Conservation (phyloP, 805 yeast species). For the Yarrowia osloensis region DNA sequence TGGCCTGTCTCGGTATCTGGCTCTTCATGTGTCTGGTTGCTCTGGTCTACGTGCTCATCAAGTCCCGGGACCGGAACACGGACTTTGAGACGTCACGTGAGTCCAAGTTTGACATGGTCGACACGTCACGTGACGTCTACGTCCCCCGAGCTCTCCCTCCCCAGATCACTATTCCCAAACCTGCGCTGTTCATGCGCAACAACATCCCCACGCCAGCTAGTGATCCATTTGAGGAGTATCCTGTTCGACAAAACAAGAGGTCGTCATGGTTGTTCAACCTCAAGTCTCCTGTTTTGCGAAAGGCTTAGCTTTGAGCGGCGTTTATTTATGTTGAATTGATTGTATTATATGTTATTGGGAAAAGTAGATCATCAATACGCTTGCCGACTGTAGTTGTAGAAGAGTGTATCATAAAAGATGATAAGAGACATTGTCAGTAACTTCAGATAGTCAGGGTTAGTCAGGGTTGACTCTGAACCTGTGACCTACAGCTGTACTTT, state of each 20-base stretch:
- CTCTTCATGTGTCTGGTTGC: constrained; percentile 1
- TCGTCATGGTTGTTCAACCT: constrained; percentile 19
- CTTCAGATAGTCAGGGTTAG: no score
- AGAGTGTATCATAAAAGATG: no score
- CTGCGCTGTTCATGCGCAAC: constrained; percentile 11
- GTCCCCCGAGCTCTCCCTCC: not conserved
- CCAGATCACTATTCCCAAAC: not conserved
- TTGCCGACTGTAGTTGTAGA: no score
- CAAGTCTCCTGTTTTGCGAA: not conserved
- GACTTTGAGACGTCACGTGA: not conserved
- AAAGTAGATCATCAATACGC: no score
- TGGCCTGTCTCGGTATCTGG: not conserved
- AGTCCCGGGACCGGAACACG: not conserved
- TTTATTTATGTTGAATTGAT: not conserved
- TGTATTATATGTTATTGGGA: no score
- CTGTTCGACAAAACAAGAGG: not conserved
- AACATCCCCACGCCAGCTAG: not conserved
- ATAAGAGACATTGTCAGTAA: no score
- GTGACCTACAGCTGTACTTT: no score
- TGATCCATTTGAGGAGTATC: not conserved
- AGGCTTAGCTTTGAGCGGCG: not conserved
- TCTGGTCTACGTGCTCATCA: not conserved
- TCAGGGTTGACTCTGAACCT: no score
- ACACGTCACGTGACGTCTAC: not conserved
- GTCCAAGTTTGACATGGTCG: not conserved